Base-by-base conservation (phyloP, 2,329 filamentous ascomycete genomes). In the Onygenales sp. region DNA sequence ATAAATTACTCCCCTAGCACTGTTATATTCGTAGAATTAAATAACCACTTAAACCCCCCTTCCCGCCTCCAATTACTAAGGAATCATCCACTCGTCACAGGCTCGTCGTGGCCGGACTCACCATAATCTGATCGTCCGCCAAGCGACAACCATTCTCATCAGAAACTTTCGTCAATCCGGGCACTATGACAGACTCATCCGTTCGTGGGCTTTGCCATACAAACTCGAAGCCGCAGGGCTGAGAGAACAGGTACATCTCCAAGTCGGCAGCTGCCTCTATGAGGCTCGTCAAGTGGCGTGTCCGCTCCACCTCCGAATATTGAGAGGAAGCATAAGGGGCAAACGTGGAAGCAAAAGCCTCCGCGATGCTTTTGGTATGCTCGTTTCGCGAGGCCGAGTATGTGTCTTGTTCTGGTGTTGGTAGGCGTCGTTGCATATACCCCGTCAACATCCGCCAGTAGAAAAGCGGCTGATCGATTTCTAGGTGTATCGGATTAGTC, bases 381-480 rank as follows among this genome's bases (percentile, higher is more conserved):
- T 42, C 17, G 2, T 39, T 38, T 33, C 50, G 59, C 54, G 0
- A 61, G 53, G 1, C 43, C 10, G 27, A 44, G 43, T 38, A 55
- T 21, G 13, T 54, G 32, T 35, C 9, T 3, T 35, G 27, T 51
- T 48, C 39, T 4, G 36, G 36, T 17, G 44, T 4, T 43, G 52
- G 53, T 32, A 45, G 14, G 8, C 31, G 27, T 38, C 47, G 39
- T 36, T 50, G 41, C 9, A 67, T 54, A 39, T 63, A 54, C 1
- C 61, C 56, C 14, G 63, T 65, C 17, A 66, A 57, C 57, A 64
- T 64, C 35, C 64, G 61, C 66, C 64, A 68, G 13, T 54, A 49
- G 50, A 64, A 67, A 7, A 60, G 46, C 14, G 57, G 52, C n/a
- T 55, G 38, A 17, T 56, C 52, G 21, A 46, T 53, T 32, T 52